Conservation (phyloP, 2,329 filamentous ascomycete genomes). For the Claviceps sp. region DNA sequence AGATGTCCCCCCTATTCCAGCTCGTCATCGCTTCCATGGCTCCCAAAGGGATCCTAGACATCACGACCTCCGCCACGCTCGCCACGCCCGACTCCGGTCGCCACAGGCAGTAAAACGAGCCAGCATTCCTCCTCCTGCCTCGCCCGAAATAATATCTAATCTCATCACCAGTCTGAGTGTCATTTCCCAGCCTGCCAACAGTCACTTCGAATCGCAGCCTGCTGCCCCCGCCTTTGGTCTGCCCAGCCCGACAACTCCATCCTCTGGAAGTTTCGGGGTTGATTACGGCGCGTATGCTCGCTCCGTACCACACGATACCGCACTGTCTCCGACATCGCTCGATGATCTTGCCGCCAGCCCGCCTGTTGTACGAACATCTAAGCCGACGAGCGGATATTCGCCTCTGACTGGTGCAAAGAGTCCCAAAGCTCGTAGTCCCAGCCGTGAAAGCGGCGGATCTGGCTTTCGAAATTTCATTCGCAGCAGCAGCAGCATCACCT, state of each 20-base stretch:
- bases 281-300: slow-evolving; percentile 56
- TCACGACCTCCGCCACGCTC: slow-evolving; percentile 3
- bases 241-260: slow-evolving; percentile 23
- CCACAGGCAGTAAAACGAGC: slow-evolving; percentile 1
- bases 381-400: slow-evolving; percentile 65
- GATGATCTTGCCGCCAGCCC: slow-evolving; percentile 49
- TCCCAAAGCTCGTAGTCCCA: slow-evolving; percentile 32
- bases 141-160: slow-evolving; percentile 57
- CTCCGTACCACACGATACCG: slow-evolving; percentile 33
- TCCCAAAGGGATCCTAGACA: background rate
- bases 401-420: slow-evolving; percentile 51
- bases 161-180: slow-evolving; percentile 58
- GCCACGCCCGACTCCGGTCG: slow-evolving; percentile 7
- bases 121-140: slow-evolving; percentile 30
- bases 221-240: slow-evolving; percentile 27
- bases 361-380: slow-evolving; percentile 69
- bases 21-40: slow-evolving; percentile 8
- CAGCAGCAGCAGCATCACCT: slow-evolving; percentile 27
- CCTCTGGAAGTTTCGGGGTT: slow-evolving; percentile 49
- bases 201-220: slow-evolving; percentile 52
- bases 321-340: slow-evolving; percentile 33
- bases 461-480: slow-evolving; percentile 49
- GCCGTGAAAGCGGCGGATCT: slow-evolving; percentile 31
- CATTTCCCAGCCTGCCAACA: slow-evolving; percentile 53
- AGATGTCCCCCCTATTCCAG: slow-evolving; percentile 19